Evolutionary conservation across 495 filamentous ascomycete genomes (phyloP).

Genomic region (Tricharina praecox): DNA sequence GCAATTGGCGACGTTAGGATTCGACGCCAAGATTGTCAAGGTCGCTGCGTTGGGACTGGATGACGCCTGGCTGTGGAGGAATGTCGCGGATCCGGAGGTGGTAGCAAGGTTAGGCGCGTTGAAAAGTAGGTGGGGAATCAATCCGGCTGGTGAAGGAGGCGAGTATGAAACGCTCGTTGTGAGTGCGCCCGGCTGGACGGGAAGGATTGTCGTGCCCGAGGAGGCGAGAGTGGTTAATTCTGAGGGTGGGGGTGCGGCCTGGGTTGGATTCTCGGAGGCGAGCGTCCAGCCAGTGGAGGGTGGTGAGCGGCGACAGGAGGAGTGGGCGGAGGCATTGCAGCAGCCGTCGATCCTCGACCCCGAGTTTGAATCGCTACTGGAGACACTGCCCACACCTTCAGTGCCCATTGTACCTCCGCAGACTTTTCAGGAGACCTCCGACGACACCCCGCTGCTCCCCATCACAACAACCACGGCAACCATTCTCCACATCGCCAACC

Average conservation of each 20-base stretch:
- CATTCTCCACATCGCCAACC: conserved; percentile 13
- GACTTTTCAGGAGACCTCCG: conserved; percentile 15
- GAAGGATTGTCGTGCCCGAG: conserved; percentile 46
- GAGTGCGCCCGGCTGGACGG: conserved; percentile 51
- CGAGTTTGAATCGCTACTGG: conserved; percentile 28
- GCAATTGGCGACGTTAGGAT: conserved; percentile 61
- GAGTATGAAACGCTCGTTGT: conserved; percentile 92
- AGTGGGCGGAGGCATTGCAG: conserved; percentile 34
- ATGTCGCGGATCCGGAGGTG: conserved; percentile 42
- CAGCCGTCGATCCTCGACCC: conserved; percentile 36
- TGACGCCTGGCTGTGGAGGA: conserved; percentile 63
- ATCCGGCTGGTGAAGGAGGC: conserved; percentile 65
- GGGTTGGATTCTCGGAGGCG: conserved; percentile 42
- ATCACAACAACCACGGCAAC: not conserved
- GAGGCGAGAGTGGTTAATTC: conserved; percentile 31
- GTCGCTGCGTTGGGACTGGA: conserved; percentile 81
- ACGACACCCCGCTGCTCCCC: conserved; percentile 41
- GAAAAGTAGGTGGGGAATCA: conserved; percentile 51
- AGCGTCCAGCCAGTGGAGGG: conserved; percentile 37
- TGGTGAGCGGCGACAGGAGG: conserved; percentile 11
- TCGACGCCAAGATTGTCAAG: conserved; percentile 82
- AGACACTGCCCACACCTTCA: no score
- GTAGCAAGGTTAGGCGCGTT: conserved; percentile 40
- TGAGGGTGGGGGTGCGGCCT: conserved; percentile 57
- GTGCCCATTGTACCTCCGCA: not conserved